These are phyloP conservation scores for Eragrostis curvula DNA, from an alignment of 176 grass and related monocot genomes.

Conservation along the genomic window DNA sequence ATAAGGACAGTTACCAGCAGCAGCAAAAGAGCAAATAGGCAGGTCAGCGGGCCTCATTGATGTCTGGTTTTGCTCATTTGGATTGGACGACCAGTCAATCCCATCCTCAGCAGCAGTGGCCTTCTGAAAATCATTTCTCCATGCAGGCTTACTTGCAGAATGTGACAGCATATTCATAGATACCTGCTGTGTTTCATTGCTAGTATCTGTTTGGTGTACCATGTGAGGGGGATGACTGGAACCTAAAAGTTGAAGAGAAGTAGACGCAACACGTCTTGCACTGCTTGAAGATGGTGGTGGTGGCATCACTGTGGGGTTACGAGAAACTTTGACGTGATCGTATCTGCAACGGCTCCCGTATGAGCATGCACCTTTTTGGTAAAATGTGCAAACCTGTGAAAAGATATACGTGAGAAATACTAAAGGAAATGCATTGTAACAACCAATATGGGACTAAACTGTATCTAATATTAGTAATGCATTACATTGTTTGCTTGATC, in stretches of 20 bases:
- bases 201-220: slow-evolving; percentile 48
- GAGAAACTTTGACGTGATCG: slow-evolving; percentile 81
- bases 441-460: slow-evolving; percentile 12
- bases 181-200: slow-evolving; percentile 41
- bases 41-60: slow-evolving; percentile 51
- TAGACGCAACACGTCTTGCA: slow-evolving; percentile 44
- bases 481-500: slow-evolving; percentile 93
- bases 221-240: slow-evolving; percentile 27
- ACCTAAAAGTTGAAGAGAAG: slow-evolving; percentile 35
- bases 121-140: slow-evolving; percentile 59
- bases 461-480: not conserved
- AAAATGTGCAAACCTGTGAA: slow-evolving; percentile 90
- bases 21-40: slow-evolving; percentile 95
- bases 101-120: slow-evolving; percentile 38
- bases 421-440: slow-evolving; percentile 26
- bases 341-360: slow-evolving; percentile 92
- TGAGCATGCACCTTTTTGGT: slow-evolving; percentile 91
- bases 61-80: slow-evolving; percentile 25
- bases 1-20: slow-evolving; percentile 87
- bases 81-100: slow-evolving; percentile 45
- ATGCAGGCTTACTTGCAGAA: slow-evolving; percentile 48
- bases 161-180: slow-evolving; percentile 27
- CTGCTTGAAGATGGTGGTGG: slow-evolving; percentile 47
- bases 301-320: slow-evolving; percentile 29
- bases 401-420: slow-evolving; percentile 34